Evolutionary conservation across 139 green algal species (phyloP).

Genomic region (Volvox reticuliferus): DNA sequence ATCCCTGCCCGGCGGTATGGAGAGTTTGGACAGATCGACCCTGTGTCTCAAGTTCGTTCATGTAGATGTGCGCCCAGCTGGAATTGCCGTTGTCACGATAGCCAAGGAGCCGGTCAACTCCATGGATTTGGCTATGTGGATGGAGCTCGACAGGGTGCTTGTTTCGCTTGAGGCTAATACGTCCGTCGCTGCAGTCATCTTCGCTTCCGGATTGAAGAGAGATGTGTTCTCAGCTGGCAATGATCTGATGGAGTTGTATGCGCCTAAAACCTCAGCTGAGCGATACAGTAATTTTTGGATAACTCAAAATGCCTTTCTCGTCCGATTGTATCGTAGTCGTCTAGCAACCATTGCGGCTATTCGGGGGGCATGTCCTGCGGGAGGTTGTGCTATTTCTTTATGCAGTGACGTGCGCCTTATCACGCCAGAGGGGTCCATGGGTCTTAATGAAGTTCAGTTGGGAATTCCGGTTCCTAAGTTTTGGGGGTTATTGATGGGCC

Average conservation of each 20-base stretch:
- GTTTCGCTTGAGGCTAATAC: conserved; percentile 67
- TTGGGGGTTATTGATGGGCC: conserved; percentile 83
- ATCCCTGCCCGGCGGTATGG: no score
- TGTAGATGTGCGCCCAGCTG: conserved; percentile 21
- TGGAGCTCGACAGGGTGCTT: conserved; percentile 64
- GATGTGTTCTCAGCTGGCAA: conserved; percentile 87
- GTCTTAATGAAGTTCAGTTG: conserved; percentile 84
- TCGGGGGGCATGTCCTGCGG: conserved; percentile 91
- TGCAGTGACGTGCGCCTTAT: conserved; percentile 93
- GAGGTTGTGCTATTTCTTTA: conserved; percentile 89
- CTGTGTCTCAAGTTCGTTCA: neutral
- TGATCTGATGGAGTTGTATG: conserved; percentile 86
- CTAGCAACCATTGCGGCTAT: conserved; percentile 90
- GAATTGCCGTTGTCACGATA: conserved; percentile 68
- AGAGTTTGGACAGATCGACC: no score
- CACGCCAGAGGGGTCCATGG: conserved; percentile 76
- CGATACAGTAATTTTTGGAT: conserved; percentile 87
- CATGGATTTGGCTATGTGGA: conserved; percentile 76
- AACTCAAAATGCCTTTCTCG: conserved; percentile 82
- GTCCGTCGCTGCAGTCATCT: conserved; percentile 73
- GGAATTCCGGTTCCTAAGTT: conserved; percentile 92
- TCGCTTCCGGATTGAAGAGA: conserved; percentile 76
- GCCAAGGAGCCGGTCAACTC: conserved; percentile 80
- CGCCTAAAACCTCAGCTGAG: conserved; percentile 72
- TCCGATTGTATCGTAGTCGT: conserved; percentile 70